A percentile compares a stretch with the other conserved stretches of the same genome.
These are phyloP conservation scores for Millerozyma miso DNA, from an alignment of 805 yeast genomes.

Conservation along the genomic window DNA sequence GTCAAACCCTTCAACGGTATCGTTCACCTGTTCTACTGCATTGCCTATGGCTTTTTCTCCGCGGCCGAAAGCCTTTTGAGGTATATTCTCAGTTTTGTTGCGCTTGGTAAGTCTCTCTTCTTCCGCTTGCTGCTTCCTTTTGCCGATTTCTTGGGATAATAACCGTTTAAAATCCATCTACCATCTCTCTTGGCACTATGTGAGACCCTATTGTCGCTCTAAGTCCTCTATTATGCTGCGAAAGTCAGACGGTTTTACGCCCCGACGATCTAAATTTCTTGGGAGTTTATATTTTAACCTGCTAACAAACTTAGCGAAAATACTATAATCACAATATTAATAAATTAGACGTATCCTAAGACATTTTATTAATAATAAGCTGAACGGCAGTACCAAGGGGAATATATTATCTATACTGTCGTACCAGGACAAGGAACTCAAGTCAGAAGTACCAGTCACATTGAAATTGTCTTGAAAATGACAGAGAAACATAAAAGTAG, in stretches of 20 bases:
- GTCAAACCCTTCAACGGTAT: background rate
- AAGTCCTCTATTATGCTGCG: too few relatives aligned
- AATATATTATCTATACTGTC: background rate
- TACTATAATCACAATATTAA: background rate
- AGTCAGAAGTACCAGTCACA: background rate
- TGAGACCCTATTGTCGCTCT: too few relatives aligned
- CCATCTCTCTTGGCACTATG: background rate
- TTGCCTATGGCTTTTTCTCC: background rate
- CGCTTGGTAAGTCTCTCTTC: conserved; percentile 9
- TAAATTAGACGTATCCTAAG: background rate
- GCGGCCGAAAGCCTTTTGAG: background rate
- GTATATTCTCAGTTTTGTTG: conserved; percentile 5
- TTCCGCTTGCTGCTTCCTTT: conserved; percentile 29
- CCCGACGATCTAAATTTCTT: background rate
- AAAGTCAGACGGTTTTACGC: too few relatives aligned
- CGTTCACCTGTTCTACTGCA: background rate
- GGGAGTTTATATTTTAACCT: background rate
- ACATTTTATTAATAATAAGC: background rate
- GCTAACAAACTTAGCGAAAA: background rate
- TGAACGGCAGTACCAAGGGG: background rate
- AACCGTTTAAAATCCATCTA: conserved; percentile 47
- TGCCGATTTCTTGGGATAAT: conserved; percentile 46
- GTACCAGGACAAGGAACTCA: background rate
- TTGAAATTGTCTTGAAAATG: background rate
- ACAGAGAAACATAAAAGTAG: conserved; percentile 1